Percentiles rank a stretch among this genome's conserved stretches.
Evolutionary conservation across 371 early-diverging fungal genomes (phyloP).

Genomic region (Mortierella sp.): DNA sequence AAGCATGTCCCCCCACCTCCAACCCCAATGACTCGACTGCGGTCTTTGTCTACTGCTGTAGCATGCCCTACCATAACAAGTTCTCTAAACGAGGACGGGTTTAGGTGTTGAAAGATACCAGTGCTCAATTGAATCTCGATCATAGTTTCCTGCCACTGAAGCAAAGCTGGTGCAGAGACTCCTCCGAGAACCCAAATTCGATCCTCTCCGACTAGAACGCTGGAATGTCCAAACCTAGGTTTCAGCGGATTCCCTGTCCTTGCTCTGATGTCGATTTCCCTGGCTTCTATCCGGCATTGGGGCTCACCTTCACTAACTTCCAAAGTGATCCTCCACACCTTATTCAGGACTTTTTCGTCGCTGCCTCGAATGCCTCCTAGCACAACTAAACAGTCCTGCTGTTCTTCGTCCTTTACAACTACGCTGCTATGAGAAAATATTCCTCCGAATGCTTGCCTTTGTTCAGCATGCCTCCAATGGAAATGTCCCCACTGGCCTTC

Average conservation of each 20-base stretch:
- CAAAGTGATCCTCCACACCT: conserved; percentile 25
- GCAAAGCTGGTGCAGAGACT: conserved; percentile 43
- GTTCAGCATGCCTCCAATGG: conserved; percentile 8
- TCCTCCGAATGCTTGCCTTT: conserved; percentile 3
- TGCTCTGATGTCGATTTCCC: conserved; percentile 10
- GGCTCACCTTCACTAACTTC: conserved; percentile 13
- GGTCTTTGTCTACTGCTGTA: conserved; percentile 24
- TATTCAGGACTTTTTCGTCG: conserved; percentile 37
- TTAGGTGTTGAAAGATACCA: conserved; percentile 24
- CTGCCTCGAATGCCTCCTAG: conserved; percentile 42
- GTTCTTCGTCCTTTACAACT: conserved; percentile 18
- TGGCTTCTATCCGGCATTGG: conserved; percentile 20
- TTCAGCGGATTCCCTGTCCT: conserved; percentile 6
- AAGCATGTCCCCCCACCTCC: conserved; percentile 56
- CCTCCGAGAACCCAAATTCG: conserved; percentile 46
- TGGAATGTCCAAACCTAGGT: conserved; percentile 47
- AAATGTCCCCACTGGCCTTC: conserved; percentile 44
- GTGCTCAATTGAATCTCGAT: conserved; percentile 28
- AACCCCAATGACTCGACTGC: conserved; percentile 36
- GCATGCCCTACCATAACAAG: conserved; percentile 54
- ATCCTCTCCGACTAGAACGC: conserved; percentile 25
- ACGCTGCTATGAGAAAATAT: conserved; percentile 49
- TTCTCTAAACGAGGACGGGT: conserved; percentile 33
- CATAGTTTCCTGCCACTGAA: conserved; percentile 51
- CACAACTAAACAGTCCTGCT: conserved; percentile 22